Evolutionary conservation across 345 rosid species (phyloP).

Genomic region (Ceriops decandra): DNA sequence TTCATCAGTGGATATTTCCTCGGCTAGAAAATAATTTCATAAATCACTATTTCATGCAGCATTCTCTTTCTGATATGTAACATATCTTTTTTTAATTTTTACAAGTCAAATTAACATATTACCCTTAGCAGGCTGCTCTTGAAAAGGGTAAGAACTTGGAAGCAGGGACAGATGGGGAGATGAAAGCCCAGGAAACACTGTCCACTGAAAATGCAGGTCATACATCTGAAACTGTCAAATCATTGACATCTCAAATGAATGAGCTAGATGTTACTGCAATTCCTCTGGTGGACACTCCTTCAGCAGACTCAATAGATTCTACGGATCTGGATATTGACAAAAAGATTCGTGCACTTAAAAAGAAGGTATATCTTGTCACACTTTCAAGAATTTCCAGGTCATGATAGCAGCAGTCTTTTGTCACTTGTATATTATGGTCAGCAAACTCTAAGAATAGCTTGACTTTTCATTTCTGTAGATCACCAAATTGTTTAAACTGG

Average conservation of each 20-base stretch:
- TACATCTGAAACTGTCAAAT: slow-evolving; percentile 44
- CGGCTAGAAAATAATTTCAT: background rate
- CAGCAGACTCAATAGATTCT: slow-evolving; percentile 37
- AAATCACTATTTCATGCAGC: background rate
- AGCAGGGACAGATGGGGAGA: slow-evolving; percentile 35
- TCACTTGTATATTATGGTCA: background rate
- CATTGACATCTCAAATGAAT: slow-evolving; percentile 62
- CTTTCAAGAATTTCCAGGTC: slow-evolving; percentile 8
- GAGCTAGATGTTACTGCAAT: slow-evolving; percentile 58
- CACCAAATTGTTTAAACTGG: no score
- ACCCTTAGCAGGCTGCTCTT: slow-evolving; percentile 53
- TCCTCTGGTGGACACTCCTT: slow-evolving; percentile 26
- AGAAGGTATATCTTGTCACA: slow-evolving; percentile 57
- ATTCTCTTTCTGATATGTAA: no score
- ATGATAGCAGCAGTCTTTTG: background rate
- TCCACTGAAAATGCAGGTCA: slow-evolving; percentile 23
- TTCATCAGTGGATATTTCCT: background rate
- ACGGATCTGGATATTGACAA: slow-evolving; percentile 54
- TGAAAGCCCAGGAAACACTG: slow-evolving; percentile 30
- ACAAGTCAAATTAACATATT: slow-evolving; percentile 2
- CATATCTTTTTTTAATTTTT: background rate
- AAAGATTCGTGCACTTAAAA: slow-evolving; percentile 77
- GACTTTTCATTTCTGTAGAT: no score
- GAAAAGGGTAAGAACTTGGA: slow-evolving; percentile 61
- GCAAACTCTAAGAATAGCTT: background rate